Conservation (phyloP, 331 rosid species). For the Malus hybrid region DNA sequence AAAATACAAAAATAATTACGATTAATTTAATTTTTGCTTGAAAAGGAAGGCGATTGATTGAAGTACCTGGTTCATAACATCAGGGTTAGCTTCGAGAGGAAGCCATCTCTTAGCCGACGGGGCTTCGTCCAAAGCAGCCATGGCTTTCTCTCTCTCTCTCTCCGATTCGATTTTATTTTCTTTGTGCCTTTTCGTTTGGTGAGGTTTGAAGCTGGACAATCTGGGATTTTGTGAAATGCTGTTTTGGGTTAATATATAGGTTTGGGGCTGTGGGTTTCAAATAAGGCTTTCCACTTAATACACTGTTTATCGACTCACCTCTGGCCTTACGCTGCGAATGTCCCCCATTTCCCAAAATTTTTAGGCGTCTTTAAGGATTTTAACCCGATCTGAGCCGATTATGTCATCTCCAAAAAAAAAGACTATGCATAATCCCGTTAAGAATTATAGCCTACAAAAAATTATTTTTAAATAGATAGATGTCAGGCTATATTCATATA, state of each 20-base stretch:
- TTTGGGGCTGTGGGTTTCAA: conserved; percentile 3
- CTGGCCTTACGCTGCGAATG: background rate
- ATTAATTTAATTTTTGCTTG: background rate
- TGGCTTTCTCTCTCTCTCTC: background rate
- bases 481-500: too few relatives aligned
- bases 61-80: conserved; percentile 77
- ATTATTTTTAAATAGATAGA: too few relatives aligned
- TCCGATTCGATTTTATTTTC: background rate
- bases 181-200: background rate
- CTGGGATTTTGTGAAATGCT: background rate
- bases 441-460: too few relatives aligned
- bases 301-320: background rate
- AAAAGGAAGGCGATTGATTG: background rate
- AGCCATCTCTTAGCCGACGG: conserved; percentile 75
- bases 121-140: conserved; percentile 46
- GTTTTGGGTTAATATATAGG: background rate
- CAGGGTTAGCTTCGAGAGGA: conserved; percentile 98
- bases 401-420: too few relatives aligned
- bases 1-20: background rate
- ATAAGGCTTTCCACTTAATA: background rate
- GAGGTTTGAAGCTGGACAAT: background rate
- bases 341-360: background rate
- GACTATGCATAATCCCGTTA: fast-evolving
- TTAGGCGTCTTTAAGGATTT: too few relatives aligned
- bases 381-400: too few relatives aligned